Evolutionary conservation across 1,284 basidiomycete genomes (phyloP).

Genomic region (Irpex rosettiformis): DNA sequence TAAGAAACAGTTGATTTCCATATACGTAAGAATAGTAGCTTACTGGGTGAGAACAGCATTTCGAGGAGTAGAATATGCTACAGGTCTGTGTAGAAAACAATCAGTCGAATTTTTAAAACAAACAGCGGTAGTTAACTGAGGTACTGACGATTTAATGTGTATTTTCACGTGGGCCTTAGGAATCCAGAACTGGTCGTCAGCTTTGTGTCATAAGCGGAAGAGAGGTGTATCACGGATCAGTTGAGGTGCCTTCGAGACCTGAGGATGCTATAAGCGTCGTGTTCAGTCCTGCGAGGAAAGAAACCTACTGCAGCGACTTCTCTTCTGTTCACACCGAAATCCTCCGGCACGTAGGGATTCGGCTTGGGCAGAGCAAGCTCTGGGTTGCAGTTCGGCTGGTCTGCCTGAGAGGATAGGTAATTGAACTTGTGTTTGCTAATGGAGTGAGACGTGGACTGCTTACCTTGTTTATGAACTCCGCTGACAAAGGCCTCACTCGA

Average conservation of each 20-base stretch:
- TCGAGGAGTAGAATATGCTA: conserved; percentile 25
- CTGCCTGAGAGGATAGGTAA: conserved; percentile 29
- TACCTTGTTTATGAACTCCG: conserved; percentile 41
- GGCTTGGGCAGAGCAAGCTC: conserved; percentile 26
- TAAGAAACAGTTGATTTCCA: conserved; percentile 37
- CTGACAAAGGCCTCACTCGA: conserved; percentile 35
- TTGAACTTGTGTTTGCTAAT: not conserved
- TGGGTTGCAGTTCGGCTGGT: conserved; percentile 14
- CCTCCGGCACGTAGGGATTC: conserved; percentile 55
- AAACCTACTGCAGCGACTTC: conserved; percentile 36
- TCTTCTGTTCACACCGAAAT: conserved; percentile 48
- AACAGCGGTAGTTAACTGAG: no score
- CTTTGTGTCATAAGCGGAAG: conserved; percentile 28
- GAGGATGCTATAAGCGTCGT: not conserved
- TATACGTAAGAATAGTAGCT: not conserved
- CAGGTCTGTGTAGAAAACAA: conserved; percentile 14
- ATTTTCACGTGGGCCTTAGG: conserved; percentile 26
- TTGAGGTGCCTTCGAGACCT: conserved; percentile 22
- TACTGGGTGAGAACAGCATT: conserved; percentile 26
- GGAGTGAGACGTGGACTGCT: not conserved
- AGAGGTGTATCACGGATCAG: conserved; percentile 18
- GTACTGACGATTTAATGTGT: conserved; percentile 21
- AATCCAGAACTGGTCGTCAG: conserved; percentile 31
- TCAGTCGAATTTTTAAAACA: no score
- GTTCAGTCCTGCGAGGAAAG: not conserved